Evolutionary conservation across 805 yeast genomes (phyloP).

Genomic region (Ogataea sp.): DNA sequence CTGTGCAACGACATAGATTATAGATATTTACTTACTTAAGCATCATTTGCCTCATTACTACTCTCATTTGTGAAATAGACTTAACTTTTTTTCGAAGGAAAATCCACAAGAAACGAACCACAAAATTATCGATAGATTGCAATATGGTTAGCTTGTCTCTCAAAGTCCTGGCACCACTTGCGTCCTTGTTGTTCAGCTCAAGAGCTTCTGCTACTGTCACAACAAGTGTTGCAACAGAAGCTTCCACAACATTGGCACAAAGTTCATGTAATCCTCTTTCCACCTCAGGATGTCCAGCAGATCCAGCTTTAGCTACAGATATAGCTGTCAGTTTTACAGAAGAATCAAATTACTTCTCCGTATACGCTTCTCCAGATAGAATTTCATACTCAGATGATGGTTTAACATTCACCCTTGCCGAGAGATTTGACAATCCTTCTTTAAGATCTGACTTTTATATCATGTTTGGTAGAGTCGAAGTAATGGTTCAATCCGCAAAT

Average conservation of each 20-base stretch:
- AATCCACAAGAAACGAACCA: too few species aligned
- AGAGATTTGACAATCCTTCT: constrained; percentile 71
- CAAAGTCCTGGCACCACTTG: neutral
- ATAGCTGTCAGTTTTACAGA: constrained; percentile 43
- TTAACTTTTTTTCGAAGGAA: too few species aligned
- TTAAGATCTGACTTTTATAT: constrained; percentile 71
- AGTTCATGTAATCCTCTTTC: constrained; percentile 28
- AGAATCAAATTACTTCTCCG: constrained; percentile 35
- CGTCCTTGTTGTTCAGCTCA: neutral
- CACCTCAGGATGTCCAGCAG: constrained; percentile 24
- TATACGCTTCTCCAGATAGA: constrained; percentile 34
- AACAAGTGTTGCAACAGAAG: constrained; percentile 4
- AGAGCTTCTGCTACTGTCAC: neutral
- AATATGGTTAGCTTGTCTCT: neutral
- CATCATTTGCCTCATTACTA: too few species aligned
- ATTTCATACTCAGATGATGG: constrained; percentile 49
- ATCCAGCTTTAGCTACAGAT: constrained; percentile 56
- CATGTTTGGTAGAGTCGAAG: constrained; percentile 85
- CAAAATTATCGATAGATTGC: neutral
- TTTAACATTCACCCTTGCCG: constrained; percentile 46
- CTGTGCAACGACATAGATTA: too few species aligned
- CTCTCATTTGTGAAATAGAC: too few species aligned
- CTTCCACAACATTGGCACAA: too few species aligned
- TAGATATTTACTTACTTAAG: too few species aligned
- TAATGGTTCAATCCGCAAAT: constrained; percentile 57